A percentile compares a stretch with the other conserved stretches of the same genome.
Evolutionary conservation across 1,139 yeast species (phyloP).

Genomic region (Debaryomyces udenii): DNA sequence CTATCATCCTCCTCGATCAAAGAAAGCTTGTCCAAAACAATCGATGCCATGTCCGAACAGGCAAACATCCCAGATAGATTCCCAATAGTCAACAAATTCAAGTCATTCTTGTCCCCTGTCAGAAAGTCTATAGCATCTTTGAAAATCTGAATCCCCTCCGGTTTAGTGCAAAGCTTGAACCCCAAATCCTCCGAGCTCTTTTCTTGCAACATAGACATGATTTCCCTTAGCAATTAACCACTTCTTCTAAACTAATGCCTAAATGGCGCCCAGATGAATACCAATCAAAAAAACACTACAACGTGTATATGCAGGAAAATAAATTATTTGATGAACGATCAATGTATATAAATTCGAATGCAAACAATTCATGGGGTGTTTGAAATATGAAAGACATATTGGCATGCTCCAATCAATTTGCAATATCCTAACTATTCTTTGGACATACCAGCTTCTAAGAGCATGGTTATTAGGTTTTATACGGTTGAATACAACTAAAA

Average conservation of each 20-base stretch:
- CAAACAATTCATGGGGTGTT: too few species aligned
- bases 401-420: too few species aligned
- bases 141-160: slow-evolving; percentile 33
- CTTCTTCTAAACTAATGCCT: not conserved
- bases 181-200: slow-evolving; percentile 43
- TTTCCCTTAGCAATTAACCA: not conserved
- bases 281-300: too few species aligned
- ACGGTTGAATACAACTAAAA: too few species aligned
- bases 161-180: slow-evolving; percentile 32
- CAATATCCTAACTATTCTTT: too few species aligned
- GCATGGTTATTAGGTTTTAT: too few species aligned
- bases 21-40: slow-evolving; percentile 21
- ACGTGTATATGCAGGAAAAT: slow-evolving; percentile 1
- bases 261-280: not conserved
- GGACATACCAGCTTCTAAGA: too few species aligned
- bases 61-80: slow-evolving; percentile 30
- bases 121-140: slow-evolving; percentile 30
- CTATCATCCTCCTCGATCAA: slow-evolving; percentile 12
- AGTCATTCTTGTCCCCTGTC: slow-evolving; percentile 17
- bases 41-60: slow-evolving; percentile 30
- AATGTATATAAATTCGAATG: too few species aligned
- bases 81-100: slow-evolving; percentile 35
- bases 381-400: too few species aligned
- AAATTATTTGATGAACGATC: not conserved
- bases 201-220: slow-evolving; percentile 26